Evolutionary conservation across 2,329 filamentous ascomycete genomes (phyloP).

Genomic region (Sarocladium strictum): DNA sequence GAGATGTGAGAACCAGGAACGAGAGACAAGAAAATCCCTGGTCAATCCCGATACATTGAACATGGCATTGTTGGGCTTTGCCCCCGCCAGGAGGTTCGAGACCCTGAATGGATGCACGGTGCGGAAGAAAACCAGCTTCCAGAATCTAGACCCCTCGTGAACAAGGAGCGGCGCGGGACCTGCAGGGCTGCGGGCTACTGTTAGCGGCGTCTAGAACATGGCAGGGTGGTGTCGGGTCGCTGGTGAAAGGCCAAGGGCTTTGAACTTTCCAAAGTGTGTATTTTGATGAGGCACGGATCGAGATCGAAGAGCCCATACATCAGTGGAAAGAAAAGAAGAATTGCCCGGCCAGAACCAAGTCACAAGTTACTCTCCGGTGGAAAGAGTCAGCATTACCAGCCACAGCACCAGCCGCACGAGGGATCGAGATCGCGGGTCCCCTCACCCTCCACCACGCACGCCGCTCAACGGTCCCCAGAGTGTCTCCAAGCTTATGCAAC

Average conservation of each 20-base stretch:
- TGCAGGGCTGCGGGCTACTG: background rate
- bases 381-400: background rate
- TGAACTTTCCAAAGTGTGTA: background rate
- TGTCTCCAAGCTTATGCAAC: background rate
- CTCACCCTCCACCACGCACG: background rate
- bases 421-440: conserved; percentile 6
- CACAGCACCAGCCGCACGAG: background rate
- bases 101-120: background rate
- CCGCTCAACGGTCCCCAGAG: background rate
- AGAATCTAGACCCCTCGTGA: background rate
- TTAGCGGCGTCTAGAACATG: conserved; percentile 2
- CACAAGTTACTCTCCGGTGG: no score
- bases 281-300: no score
- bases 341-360: no score
- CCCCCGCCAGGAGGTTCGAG: background rate
- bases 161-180: background rate
- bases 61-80: background rate
- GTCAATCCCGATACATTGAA: background rate
- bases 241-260: background rate
- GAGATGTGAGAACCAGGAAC: background rate
- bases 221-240: background rate
- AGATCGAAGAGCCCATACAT: no score
- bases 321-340: no score
- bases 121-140: background rate
- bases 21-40: background rate